Conservation (phyloP, 257 asterid genomes). For the Petunia axillaris region DNA sequence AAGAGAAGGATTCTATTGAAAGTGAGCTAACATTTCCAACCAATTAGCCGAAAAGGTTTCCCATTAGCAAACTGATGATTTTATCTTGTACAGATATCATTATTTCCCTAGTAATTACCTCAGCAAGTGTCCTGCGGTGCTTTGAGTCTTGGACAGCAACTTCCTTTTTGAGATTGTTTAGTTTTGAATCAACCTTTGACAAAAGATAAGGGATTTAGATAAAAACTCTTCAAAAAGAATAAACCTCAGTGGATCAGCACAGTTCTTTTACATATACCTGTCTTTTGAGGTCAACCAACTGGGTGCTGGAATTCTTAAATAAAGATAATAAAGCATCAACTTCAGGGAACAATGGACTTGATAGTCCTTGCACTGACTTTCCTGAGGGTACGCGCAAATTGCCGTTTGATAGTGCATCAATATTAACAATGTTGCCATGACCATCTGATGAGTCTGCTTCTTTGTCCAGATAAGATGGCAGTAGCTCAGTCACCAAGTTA, state of each 20-base stretch:
- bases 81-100: background rate
- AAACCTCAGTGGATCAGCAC: background rate
- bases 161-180: conserved; percentile 76
- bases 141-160: conserved; percentile 87
- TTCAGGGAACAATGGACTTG: conserved; percentile 86
- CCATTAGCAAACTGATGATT: conserved; percentile 3
- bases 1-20: background rate
- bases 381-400: conserved; percentile 64
- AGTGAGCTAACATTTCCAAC: background rate
- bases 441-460: conserved; percentile 70
- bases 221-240: background rate
- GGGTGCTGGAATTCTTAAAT: conserved; percentile 80
- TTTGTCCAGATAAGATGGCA: conserved; percentile 82
- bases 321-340: conserved; percentile 85
- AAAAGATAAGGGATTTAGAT: conserved; percentile 37
- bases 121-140: conserved; percentile 92
- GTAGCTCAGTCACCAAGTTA: conserved; percentile 78
- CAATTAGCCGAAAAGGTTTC: background rate
- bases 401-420: conserved; percentile 68
- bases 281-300: conserved; percentile 79
- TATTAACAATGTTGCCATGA: conserved; percentile 45
- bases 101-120: conserved; percentile 48
- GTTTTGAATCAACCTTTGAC: conserved; percentile 85
- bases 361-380: conserved; percentile 52
- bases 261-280: conserved; percentile 51